A percentile compares a stretch with the other conserved stretches of the same genome.
These are phyloP conservation scores for Avena eriantha DNA, from an alignment of 176 grass and related monocot genomes.

Conservation along the genomic window DNA sequence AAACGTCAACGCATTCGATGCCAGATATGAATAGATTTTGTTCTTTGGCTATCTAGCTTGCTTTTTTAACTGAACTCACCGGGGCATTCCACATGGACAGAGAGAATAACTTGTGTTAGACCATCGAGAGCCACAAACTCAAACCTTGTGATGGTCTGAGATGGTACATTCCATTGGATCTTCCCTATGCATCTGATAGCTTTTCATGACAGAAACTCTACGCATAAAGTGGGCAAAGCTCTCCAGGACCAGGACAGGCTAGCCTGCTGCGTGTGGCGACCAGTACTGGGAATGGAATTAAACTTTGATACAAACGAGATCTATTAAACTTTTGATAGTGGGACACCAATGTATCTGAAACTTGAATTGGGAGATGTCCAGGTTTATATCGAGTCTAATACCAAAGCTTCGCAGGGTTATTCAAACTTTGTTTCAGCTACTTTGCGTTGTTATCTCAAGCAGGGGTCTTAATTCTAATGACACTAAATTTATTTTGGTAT, in stretches of 20 bases:
- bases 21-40: conserved; percentile 48
- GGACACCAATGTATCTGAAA: not conserved
- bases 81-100: conserved; percentile 35
- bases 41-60: not conserved
- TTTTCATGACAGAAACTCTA: conserved; percentile 25
- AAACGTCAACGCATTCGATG: not conserved
- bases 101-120: conserved; percentile 11
- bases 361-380: too few species aligned
- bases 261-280: not conserved
- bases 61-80: not conserved
- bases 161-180: conserved; percentile 57
- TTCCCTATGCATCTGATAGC: conserved; percentile 31
- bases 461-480: too few species aligned
- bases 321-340: not conserved
- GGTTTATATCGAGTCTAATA: too few species aligned
- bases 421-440: too few species aligned
- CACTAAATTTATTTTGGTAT: too few species aligned
- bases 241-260: not conserved
- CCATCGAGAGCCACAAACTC: conserved; percentile 1
- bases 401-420: too few species aligned
- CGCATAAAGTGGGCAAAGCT: not conserved
- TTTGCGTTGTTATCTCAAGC: too few species aligned
- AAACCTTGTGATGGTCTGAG: conserved; percentile 8
- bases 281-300: not conserved
- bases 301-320: not conserved